A percentile compares a stretch with the other conserved stretches of the same genome.
phyloP scores from a whole-genome alignment of 371 early-diverging fungal species.

The Mucor saturninus region DNA sequence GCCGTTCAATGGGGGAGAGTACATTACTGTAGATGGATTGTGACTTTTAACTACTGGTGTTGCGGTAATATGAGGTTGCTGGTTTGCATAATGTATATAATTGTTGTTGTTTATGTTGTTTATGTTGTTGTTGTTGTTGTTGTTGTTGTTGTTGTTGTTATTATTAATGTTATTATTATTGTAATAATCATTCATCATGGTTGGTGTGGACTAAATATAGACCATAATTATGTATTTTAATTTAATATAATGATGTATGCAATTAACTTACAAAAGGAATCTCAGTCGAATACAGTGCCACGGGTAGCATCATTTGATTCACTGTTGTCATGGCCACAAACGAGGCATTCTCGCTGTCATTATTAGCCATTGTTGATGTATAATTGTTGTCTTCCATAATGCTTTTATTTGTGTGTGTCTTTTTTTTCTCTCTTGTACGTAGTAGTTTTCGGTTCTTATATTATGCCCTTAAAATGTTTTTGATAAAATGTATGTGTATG shows the following conservation, averaged over 20 bases:
- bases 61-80: conserved; percentile 23
- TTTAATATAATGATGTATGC: neutral
- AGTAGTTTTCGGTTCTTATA: neutral
- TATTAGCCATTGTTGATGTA: neutral
- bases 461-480: neutral
- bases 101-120: conserved; percentile 2
- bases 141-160: neutral
- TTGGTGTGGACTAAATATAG: neutral
- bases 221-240: neutral
- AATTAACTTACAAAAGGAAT: conserved; percentile 10
- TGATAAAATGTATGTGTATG: neutral
- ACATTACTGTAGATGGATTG: conserved; percentile 5
- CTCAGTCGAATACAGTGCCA: conserved; percentile 18
- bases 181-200: neutral
- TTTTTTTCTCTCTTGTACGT: neutral
- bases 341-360: conserved; percentile 23
- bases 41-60: conserved; percentile 35
- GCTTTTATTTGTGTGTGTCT: neutral
- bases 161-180: neutral
- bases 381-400: conserved; percentile 4
- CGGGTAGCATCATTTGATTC: conserved; percentile 24
- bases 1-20: conserved; percentile 5
- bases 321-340: conserved; percentile 21
- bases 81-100: conserved; percentile 6
- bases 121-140: conserved; percentile 1